A percentile compares a stretch with the other conserved stretches of the same genome.
Evolutionary conservation across 2,329 filamentous ascomycete genomes (phyloP).

Genomic region (Claviceps digitariae): DNA sequence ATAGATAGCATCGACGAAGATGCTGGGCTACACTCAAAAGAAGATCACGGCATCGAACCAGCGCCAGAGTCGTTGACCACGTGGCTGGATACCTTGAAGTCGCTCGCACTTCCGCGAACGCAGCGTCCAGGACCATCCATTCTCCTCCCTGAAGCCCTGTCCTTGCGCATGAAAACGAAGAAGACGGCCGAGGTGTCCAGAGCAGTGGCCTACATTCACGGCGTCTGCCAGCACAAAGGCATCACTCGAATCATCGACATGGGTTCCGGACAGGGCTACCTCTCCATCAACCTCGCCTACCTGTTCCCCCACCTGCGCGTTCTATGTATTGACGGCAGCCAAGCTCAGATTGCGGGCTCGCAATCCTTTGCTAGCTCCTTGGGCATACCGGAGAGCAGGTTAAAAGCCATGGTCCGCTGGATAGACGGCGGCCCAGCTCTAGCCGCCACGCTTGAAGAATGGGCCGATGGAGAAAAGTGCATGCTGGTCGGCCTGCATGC

Average conservation of each 20-base stretch:
- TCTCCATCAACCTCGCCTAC: constrained; percentile 16
- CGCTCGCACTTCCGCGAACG: constrained; percentile 12
- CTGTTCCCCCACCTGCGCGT: constrained; percentile 15
- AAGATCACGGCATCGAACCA: background rate
- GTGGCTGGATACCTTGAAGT: constrained; percentile 13
- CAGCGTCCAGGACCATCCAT: constrained; percentile 9
- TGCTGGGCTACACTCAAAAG: background rate
- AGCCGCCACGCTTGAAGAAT: constrained; percentile 12
- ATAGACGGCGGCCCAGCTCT: constrained; percentile 15
- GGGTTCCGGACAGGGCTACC: constrained; percentile 18
- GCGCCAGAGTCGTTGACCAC: constrained; percentile 11
- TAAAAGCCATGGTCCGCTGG: constrained; percentile 15
- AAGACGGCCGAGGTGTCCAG: constrained; percentile 17
- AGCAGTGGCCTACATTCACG: constrained; percentile 14
- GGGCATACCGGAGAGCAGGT: constrained; percentile 9
- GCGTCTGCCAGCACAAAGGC: constrained; percentile 10
- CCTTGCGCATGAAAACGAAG: constrained; percentile 17
- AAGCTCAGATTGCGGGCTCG: constrained; percentile 16
- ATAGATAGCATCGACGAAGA: constrained; percentile 16
- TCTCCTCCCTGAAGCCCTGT: constrained; percentile 11
- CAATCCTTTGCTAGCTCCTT: constrained; percentile 11
- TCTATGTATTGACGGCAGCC: constrained; percentile 19
- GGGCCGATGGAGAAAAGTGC: constrained; percentile 15
- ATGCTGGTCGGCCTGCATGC: constrained; percentile 21
- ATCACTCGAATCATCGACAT: constrained; percentile 16